Evolutionary conservation across 305 asterid genomes (phyloP).

Genomic region (Solanum aculeatissimum): DNA sequence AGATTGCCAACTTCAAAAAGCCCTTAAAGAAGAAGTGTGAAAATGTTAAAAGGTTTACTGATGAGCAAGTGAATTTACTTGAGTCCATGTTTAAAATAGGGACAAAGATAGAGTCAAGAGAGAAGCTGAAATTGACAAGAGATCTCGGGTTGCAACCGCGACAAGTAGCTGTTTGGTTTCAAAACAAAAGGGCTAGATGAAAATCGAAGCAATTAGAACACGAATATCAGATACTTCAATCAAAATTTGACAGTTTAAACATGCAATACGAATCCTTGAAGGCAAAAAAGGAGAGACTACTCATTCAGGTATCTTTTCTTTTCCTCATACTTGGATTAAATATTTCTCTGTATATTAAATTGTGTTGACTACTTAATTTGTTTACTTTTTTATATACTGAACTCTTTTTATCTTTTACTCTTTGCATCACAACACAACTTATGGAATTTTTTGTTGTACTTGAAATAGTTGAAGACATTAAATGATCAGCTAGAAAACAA

Average conservation of each 20-base stretch:
- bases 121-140: slow-evolving; percentile 46
- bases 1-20: neutral
- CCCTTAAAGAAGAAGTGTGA: slow-evolving; percentile 14
- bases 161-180: slow-evolving; percentile 93
- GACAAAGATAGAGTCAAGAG: slow-evolving; percentile 56
- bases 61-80: slow-evolving; percentile 53
- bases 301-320: slow-evolving; percentile 36
- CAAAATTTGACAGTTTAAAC: slow-evolving; percentile 33
- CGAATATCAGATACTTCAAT: slow-evolving; percentile 39
- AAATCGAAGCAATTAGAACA: slow-evolving; percentile 70
- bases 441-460: neutral
- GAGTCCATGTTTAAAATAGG: slow-evolving; percentile 54
- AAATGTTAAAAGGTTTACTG: slow-evolving; percentile 42
- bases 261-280: slow-evolving; percentile 36
- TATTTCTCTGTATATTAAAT: too few species aligned
- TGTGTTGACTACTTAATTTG: too few species aligned
- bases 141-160: slow-evolving; percentile 73
- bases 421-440: neutral
- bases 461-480: slow-evolving; percentile 13
- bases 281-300: slow-evolving; percentile 45
- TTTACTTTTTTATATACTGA: too few species aligned
- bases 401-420: neutral
- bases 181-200: slow-evolving; percentile 82
- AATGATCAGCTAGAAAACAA: slow-evolving; percentile 1
- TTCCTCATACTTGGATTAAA: too few species aligned